These are phyloP conservation scores for Polychaeton citri DNA, from an alignment of 2,329 filamentous ascomycete genomes.

Conservation along the genomic window DNA sequence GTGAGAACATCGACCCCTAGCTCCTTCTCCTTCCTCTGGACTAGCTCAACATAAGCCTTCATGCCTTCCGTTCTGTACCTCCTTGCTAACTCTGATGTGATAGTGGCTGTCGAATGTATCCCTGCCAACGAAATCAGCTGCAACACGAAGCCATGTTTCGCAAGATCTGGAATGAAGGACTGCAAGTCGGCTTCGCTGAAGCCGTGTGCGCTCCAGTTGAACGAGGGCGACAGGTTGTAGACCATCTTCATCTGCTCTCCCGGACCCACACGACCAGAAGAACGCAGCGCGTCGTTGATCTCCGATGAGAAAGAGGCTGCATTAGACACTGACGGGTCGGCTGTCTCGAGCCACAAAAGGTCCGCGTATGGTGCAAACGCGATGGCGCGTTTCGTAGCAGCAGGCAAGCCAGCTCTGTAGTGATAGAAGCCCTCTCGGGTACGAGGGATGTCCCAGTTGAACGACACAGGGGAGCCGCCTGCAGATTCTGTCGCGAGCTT, in stretches of 20 bases:
- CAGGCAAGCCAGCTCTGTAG: constrained; percentile 68
- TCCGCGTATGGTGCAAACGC: constrained; percentile 88
- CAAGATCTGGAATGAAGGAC: constrained; percentile 94
- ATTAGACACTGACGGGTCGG: constrained; percentile 69
- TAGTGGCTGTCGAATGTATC: constrained; percentile 49
- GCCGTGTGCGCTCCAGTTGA: constrained; percentile 97
- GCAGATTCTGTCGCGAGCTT: constrained; percentile 55
- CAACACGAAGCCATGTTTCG: constrained; percentile 63
- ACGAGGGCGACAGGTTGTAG: constrained; percentile 91
- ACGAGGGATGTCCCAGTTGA: constrained; percentile 82
- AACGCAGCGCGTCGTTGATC: constrained; percentile 47
- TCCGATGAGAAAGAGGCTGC: constrained; percentile 61
- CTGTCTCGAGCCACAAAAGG: constrained; percentile 94
- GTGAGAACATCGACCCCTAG: constrained; percentile 83
- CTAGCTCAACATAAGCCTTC: constrained; percentile 90
- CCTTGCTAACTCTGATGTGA: constrained; percentile 61
- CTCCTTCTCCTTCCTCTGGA: constrained; percentile 84
- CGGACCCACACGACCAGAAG: constrained; percentile 27
- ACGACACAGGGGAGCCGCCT: constrained; percentile 53
- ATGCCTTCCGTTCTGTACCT: constrained; percentile 85
- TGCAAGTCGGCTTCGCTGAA: constrained; percentile 72
- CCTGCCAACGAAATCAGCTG: constrained; percentile 53
- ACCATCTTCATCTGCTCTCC: constrained; percentile 82
- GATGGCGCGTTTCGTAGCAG: constrained; percentile 84
- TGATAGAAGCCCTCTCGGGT: constrained; percentile 93